These are phyloP conservation scores for Podosphaera fusca DNA, from an alignment of 2,329 filamentous ascomycete species.

Conservation along the genomic window DNA sequence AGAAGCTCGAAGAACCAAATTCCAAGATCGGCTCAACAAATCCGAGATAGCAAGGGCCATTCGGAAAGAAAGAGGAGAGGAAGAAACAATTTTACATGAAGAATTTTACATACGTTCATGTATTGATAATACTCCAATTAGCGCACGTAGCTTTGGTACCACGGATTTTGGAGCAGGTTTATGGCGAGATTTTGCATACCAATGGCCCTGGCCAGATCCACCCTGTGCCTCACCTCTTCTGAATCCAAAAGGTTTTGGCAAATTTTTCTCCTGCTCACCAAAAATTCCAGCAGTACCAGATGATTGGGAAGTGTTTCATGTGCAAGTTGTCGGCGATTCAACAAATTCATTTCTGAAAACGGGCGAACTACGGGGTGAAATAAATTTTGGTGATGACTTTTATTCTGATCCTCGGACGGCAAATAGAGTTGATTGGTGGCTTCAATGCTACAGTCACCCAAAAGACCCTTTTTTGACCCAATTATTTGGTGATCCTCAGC, in stretches of 20 bases:
- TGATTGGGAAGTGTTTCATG: neutral
- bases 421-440: neutral
- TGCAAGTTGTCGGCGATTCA: too few species aligned
- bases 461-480: neutral
- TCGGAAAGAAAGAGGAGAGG: neutral
- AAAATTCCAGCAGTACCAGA: neutral
- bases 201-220: neutral
- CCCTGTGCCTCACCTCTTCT: neutral
- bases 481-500: neutral
- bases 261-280: neutral
- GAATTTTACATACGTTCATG: neutral
- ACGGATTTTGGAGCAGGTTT: neutral
- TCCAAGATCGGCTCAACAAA: too few species aligned
- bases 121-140: neutral
- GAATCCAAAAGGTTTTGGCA: neutral
- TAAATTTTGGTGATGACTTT: neutral
- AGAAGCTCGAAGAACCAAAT: too few species aligned
- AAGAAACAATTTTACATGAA: neutral
- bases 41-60: too few species aligned
- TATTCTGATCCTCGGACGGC: neutral
- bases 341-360: neutral
- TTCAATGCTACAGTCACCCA: neutral
- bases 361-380: neutral
- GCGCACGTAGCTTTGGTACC: neutral
- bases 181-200: constrained; percentile 1